phyloP scores from a whole-genome alignment of 2,329 filamentous ascomycete genomes.

The Paracamarosporium sp. region DNA sequence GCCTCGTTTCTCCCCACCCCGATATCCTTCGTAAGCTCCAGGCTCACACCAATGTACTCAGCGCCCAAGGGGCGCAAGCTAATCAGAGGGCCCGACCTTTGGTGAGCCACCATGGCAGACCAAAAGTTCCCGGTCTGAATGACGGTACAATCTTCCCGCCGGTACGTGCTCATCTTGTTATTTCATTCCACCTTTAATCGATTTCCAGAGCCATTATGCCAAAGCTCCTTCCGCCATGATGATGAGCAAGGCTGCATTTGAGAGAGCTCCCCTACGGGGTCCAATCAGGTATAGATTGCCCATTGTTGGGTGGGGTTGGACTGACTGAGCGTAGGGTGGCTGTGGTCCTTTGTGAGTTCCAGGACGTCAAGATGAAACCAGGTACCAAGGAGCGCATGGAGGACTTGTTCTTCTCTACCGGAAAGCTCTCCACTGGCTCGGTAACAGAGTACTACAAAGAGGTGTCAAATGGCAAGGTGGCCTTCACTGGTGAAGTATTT shows the following conservation, averaged over 20 bases:
- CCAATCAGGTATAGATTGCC: conserved; percentile 16
- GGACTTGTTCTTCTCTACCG: conserved; percentile 31
- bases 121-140: conserved; percentile 21
- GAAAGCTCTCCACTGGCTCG: conserved; percentile 27
- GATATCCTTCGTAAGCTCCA: conserved; percentile 18
- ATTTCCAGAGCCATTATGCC: conserved; percentile 15
- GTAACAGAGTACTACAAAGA: conserved; percentile 31
- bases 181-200: not conserved
- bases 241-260: conserved; percentile 23
- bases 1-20: conserved; percentile 25
- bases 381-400: conserved; percentile 22
- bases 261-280: conserved; percentile 23
- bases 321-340: conserved; percentile 16
- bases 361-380: conserved; percentile 24
- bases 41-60: conserved; percentile 5
- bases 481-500: conserved; percentile 28
- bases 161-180: not conserved
- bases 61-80: conserved; percentile 6
- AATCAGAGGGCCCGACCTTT: not conserved
- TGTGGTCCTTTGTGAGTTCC: conserved; percentile 30
- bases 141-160: conserved; percentile 31
- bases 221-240: conserved; percentile 19
- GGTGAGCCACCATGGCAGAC: conserved; percentile 3
- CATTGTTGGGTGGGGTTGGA: not conserved
- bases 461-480: conserved; percentile 24